Evolutionary conservation across 768 basidiomycete species (phyloP).

Genomic region (Leccinum imitatum): DNA sequence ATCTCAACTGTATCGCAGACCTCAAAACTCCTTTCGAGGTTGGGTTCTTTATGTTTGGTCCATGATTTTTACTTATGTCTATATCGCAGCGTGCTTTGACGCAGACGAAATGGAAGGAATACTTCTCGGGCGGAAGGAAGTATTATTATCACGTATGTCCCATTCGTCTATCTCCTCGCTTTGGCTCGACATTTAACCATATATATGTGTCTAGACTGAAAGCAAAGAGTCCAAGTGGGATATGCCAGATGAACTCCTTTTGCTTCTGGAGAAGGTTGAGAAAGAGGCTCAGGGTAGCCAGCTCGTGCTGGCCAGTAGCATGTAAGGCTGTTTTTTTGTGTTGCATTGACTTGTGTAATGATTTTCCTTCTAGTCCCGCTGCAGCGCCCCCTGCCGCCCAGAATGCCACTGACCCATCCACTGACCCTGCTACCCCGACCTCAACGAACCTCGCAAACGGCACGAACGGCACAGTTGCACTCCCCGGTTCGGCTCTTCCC

Average conservation of each 20-base stretch:
- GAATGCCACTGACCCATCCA: conserved; percentile 42
- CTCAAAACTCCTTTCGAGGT: conserved; percentile 94
- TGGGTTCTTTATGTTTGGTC: conserved; percentile 15
- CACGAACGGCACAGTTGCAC: conserved; percentile 42
- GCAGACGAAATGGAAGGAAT: conserved; percentile 95
- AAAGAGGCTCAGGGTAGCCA: conserved; percentile 55
- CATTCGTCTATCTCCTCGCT: not conserved
- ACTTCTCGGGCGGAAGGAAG: conserved; percentile 87
- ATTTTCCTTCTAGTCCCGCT: conserved; percentile 22
- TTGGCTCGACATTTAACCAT: conserved; percentile 1
- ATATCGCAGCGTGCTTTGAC: conserved; percentile 71
- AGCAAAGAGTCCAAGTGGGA: conserved; percentile 98
- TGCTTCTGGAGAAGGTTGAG: conserved; percentile 84
- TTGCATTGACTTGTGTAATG: not conserved
- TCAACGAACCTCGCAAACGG: conserved; percentile 49
- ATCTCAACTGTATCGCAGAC: conserved; percentile 44
- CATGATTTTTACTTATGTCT: conserved; percentile 5
- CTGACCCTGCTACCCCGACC: conserved; percentile 37
- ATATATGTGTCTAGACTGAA: conserved; percentile 52
- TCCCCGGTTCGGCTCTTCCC: conserved; percentile 59
- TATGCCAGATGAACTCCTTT: conserved; percentile 87
- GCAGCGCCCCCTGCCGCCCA: conserved; percentile 45
- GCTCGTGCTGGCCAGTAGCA: conserved; percentile 35
- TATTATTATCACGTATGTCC: conserved; percentile 81
- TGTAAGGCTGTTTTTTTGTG: conserved; percentile 17